phyloP scores from a whole-genome alignment of 192 early-diverging fungal genomes.

The Backusella macrospora region DNA sequence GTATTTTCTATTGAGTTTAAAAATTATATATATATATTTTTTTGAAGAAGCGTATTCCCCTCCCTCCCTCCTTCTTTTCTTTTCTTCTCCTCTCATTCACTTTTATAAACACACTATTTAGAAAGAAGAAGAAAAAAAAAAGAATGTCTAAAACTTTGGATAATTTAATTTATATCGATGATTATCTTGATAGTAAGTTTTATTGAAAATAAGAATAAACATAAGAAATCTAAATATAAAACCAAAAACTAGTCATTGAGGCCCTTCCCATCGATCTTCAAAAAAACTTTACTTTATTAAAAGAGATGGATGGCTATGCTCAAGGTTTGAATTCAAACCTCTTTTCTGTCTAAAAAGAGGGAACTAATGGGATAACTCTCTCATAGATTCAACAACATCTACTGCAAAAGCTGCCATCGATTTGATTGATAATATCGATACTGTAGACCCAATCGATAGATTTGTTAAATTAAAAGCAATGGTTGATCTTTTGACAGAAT shows the following conservation, averaged over 20 bases:
- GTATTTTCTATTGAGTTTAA: too few relatives aligned
- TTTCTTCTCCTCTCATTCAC: neutral
- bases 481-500: slow-evolving; percentile 66
- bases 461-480: slow-evolving; percentile 55
- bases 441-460: slow-evolving; percentile 53
- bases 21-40: too few relatives aligned
- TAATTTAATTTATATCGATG: slow-evolving; percentile 75
- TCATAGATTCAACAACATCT: slow-evolving; percentile 19
- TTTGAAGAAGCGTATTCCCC: neutral
- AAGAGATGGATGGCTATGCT: slow-evolving; percentile 79
- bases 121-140: neutral
- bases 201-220: neutral
- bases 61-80: neutral
- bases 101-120: neutral
- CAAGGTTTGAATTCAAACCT: slow-evolving; percentile 49
- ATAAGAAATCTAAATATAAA: neutral
- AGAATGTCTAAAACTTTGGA: slow-evolving; percentile 30
- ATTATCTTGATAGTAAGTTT: slow-evolving; percentile 87
- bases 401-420: slow-evolving; percentile 66
- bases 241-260: slow-evolving; percentile 62
- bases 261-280: slow-evolving; percentile 76
- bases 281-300: slow-evolving; percentile 90
- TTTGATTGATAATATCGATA: slow-evolving; percentile 67
- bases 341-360: neutral
- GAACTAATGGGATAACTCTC: too few relatives aligned